Percentiles rank a stretch among this genome's conserved stretches.
phyloP scores from a whole-genome alignment of 306 rosid genomes.

The Canavalia ensiformis region DNA sequence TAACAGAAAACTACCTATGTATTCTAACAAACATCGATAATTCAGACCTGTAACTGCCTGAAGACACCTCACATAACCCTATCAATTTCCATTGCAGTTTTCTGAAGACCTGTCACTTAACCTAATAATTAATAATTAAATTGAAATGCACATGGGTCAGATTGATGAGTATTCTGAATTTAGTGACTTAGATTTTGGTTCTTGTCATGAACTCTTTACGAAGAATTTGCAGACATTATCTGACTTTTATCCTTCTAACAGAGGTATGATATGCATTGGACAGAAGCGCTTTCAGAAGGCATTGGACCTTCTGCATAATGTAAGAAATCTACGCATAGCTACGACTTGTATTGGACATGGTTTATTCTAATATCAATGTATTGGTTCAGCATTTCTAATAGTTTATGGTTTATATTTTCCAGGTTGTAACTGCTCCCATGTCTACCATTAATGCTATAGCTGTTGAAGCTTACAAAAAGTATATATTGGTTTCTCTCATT shows the following conservation, averaged over 20 bases:
- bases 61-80: too few relatives aligned
- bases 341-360: conserved; percentile 28
- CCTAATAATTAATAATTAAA: neutral
- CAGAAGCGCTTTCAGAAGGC: conserved; percentile 84
- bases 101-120: too few relatives aligned
- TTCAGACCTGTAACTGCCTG: too few relatives aligned
- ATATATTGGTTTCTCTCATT: conserved; percentile 86
- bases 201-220: conserved; percentile 25
- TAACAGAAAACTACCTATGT: too few relatives aligned
- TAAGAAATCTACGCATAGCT: conserved; percentile 47
- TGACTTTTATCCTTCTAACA: conserved; percentile 54
- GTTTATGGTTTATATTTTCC: conserved; percentile 47
- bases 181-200: conserved; percentile 32
- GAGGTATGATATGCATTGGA: conserved; percentile 98
- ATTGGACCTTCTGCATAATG: conserved; percentile 95
- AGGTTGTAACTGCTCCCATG: conserved; percentile 99
- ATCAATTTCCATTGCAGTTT: too few relatives aligned
- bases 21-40: too few relatives aligned
- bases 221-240: conserved; percentile 41
- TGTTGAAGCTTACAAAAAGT: conserved; percentile 94
- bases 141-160: conserved; percentile 2
- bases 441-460: conserved; percentile 76
- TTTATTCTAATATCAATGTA: conserved; percentile 33
- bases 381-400: conserved; percentile 27
- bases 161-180: neutral